Conservation (phyloP, 2,329 filamentous ascomycete genomes). For the Dothideomycetes sp. region DNA sequence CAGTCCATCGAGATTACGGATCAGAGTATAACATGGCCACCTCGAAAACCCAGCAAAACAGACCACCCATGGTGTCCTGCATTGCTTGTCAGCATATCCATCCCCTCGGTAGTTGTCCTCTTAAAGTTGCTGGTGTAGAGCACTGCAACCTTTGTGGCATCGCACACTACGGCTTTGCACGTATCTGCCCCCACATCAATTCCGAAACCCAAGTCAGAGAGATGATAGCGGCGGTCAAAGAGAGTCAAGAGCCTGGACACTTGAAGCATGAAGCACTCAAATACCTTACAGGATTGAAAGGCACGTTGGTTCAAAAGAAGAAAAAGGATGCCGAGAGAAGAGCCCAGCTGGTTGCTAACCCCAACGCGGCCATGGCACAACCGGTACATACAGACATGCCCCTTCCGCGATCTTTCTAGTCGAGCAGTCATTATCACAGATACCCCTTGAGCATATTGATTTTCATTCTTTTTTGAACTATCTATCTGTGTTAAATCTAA, state of each 20-base stretch:
- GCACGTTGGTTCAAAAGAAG: conserved; percentile 45
- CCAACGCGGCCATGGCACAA: neutral
- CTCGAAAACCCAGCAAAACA: conserved; percentile 1
- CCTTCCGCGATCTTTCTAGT: too few species aligned
- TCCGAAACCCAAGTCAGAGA: conserved; percentile 53
- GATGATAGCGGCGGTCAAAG: conserved; percentile 55
- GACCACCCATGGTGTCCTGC: conserved; percentile 32
- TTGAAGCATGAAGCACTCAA: conserved; percentile 46
- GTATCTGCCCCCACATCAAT: conserved; percentile 53
- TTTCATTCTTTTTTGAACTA: too few species aligned
- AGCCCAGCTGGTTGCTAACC: neutral
- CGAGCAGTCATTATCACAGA: too few species aligned
- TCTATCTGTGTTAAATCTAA: too few species aligned
- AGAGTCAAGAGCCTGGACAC: conserved; percentile 46
- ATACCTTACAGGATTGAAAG: conserved; percentile 50
- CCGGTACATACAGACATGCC: neutral
- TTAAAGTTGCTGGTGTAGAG: conserved; percentile 51
- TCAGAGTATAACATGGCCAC: conserved; percentile 10
- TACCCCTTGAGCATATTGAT: too few species aligned
- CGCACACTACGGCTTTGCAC: conserved; percentile 47
- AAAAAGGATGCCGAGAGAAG: conserved; percentile 24
- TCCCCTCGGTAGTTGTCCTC: conserved; percentile 48
- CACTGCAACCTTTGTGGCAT: conserved; percentile 56
- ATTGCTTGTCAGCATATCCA: conserved; percentile 48
- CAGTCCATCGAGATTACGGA: conserved; percentile 12